These are phyloP conservation scores for Sutorius eximius DNA, from an alignment of 1,284 basidiomycete genomes.

Conservation along the genomic window DNA sequence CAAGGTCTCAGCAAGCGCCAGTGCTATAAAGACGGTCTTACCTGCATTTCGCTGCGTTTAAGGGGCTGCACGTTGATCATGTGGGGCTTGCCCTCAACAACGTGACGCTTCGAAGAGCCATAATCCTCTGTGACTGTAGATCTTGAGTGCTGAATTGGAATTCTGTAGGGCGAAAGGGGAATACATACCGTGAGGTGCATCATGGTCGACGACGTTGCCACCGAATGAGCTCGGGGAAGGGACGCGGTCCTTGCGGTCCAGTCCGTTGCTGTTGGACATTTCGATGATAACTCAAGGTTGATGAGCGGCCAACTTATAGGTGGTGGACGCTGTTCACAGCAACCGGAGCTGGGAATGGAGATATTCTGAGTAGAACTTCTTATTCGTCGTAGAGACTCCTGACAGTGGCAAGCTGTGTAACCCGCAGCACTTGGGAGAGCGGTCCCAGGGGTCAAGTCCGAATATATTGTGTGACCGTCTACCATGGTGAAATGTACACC, in stretches of 20 bases:
- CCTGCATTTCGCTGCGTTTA: conserved; percentile 84
- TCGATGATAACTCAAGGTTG: not conserved
- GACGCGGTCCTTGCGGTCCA: conserved; percentile 49
- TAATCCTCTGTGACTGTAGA: conserved; percentile 57
- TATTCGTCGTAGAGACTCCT: not conserved
- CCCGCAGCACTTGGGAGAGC: not conserved
- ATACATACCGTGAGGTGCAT: conserved; percentile 62
- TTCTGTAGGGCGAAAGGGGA: not conserved
- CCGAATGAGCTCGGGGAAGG: conserved; percentile 46
- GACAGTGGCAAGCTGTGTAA: not conserved
- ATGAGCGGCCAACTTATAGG: conserved; percentile 17
- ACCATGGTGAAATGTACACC: conserved; percentile 8
- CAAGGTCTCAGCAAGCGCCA: conserved; percentile 14
- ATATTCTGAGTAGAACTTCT: not conserved
- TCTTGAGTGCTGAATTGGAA: conserved; percentile 11
- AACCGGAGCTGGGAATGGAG: conserved; percentile 7
- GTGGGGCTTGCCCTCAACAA: conserved; percentile 33
- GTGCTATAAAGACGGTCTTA: conserved; percentile 29
- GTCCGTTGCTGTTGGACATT: conserved; percentile 37
- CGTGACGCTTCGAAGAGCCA: conserved; percentile 35
- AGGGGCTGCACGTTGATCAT: conserved; percentile 79
- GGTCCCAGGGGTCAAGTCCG: not conserved
- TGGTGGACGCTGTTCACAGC: not conserved
- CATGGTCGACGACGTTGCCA: conserved; percentile 76
- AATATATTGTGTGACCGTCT: not conserved